Evolutionary conservation across 2,329 filamentous ascomycete species (phyloP), one percentile per base, ranked within the genome.

Genomic region (Pezicula radicicola): DNA sequence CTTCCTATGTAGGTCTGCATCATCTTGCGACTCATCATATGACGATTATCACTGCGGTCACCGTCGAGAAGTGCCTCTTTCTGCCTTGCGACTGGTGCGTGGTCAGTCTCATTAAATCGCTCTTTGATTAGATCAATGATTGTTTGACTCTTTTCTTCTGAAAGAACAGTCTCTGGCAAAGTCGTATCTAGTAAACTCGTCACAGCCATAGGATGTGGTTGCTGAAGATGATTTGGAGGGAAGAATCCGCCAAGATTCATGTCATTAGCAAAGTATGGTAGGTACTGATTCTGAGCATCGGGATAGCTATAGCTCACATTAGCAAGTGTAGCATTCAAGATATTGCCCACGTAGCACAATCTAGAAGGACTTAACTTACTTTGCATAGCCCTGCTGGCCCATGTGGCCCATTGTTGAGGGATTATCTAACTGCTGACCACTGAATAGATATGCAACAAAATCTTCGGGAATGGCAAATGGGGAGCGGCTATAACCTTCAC

Each of bases 1-100:
- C 91, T 96, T 10, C 85, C 82, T 59, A 96, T 91, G 65, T 97
- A 97, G 3, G 86, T 87, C 70, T 97, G 91, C 88, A 97, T 95
- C 90, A 96, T 97, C 63, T 88, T 84, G 62, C 92, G 78, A 68
- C 93, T 96, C 55, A 97, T 74, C 75, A 86, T 79, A 54, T 87
- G 83, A 21, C 74, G 71, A 48, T 82, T 78, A 30, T 82, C 73
- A 47, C 85, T 82, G 49, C 88, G 82, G 63, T 96, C 85, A 13
- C 92, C 93, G 27, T 91, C 85, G 51, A 96, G 74, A 25, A 97
- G 81, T 46, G 79, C 81, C 46, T 90, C 89, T 63, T 91, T 91
- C 55, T 87, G 83, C 57, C 87, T 85, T 56, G 88, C 84, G 27
- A 88, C 79, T 0, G 87, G 85, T 1, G 88, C 80, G 60, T 91